Conservation (phyloP, 2,329 filamentous ascomycete genomes). For the Botrytis byssoidea region DNA sequence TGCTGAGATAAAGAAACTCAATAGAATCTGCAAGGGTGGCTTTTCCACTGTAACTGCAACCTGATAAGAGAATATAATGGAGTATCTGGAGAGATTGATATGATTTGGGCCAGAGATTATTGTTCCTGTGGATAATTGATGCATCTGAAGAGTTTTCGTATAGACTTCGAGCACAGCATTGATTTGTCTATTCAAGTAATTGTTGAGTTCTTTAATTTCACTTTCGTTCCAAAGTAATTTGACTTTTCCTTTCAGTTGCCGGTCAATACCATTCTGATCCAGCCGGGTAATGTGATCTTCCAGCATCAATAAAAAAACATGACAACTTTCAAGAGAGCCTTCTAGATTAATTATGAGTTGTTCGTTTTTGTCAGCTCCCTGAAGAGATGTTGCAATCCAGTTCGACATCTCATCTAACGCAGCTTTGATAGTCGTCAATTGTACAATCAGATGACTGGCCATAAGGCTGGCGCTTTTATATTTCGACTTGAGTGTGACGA, state of each 20-base stretch:
- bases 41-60: neutral
- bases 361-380: neutral
- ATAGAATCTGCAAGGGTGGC: neutral
- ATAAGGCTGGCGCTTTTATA: neutral
- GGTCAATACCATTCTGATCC: neutral
- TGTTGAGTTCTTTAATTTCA: neutral
- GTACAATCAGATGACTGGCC: neutral
- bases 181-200: neutral
- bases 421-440: neutral
- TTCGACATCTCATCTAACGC: neutral
- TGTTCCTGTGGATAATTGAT: neutral
- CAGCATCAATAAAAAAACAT: neutral
- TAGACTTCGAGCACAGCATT: neutral
- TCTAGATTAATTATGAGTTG: conserved; percentile 6
- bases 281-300: neutral
- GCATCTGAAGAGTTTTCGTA: neutral
- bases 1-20: neutral
- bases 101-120: neutral
- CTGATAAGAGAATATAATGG: neutral
- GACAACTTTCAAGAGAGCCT: neutral
- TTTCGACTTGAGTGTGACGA: neutral
- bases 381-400: neutral
- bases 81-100: no score
- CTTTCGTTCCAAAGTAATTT: neutral
- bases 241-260: neutral